These are phyloP conservation scores for Eimeria acervulina DNA, from an alignment of 169 alveolate genomes.

Conservation along the genomic window DNA sequence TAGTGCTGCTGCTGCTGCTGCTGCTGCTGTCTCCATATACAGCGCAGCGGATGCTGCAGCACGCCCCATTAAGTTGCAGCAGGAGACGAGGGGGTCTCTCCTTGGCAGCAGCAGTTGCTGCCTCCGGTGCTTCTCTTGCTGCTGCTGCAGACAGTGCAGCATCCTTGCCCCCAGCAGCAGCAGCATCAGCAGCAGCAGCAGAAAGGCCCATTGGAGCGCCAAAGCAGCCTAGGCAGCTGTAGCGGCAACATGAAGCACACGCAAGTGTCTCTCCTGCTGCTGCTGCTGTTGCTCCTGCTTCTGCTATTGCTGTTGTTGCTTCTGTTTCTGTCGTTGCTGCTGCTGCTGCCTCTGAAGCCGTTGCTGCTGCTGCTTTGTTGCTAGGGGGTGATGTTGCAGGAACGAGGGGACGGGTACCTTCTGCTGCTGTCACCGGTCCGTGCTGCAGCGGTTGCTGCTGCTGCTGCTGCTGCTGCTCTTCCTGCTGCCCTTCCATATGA, in stretches of 20 bases:
- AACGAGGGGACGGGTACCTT: neutral
- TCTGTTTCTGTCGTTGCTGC: neutral
- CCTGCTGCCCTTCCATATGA: neutral
- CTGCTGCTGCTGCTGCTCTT: conserved; percentile 17
- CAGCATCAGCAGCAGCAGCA: conserved; percentile 43
- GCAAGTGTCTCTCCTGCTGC: conserved; percentile 15
- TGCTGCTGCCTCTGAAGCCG: neutral
- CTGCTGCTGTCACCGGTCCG: neutral
- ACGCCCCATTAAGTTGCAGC: conserved; percentile 26
- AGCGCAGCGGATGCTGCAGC: conserved; percentile 74
- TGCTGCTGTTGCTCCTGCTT: conserved; percentile 36
- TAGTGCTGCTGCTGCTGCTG: conserved; percentile 50
- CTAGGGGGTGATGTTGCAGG: neutral
- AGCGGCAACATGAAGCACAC: conserved; percentile 32
- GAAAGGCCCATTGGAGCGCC: neutral
- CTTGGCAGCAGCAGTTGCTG: neutral
- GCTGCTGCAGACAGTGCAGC: neutral
- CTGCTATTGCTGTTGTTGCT: neutral
- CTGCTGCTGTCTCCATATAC: conserved; percentile 9
- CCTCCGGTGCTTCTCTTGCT: neutral
- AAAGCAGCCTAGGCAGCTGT: conserved; percentile 64
- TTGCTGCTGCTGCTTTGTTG: neutral
- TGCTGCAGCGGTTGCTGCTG: neutral
- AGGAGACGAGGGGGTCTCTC: neutral
- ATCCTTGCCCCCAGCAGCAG: neutral